Conservation (phyloP, 257 asterid genomes). For the Solanum rostratum region DNA sequence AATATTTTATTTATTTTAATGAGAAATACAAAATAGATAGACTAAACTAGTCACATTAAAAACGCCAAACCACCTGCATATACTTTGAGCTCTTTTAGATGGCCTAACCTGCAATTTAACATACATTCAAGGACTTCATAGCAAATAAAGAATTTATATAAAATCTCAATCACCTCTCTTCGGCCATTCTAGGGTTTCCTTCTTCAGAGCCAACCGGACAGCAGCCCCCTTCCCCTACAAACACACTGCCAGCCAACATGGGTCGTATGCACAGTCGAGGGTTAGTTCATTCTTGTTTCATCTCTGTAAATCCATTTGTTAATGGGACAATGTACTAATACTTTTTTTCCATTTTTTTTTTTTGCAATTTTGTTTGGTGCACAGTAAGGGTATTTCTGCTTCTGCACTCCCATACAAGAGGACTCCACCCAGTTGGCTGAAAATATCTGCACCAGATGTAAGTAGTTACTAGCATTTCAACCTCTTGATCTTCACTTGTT, state of each 20-base stretch:
- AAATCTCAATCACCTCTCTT: background rate
- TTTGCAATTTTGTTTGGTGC: background rate
- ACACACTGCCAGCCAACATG: slow-evolving; percentile 25
- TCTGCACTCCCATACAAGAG: slow-evolving; percentile 42
- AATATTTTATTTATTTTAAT: too few species aligned
- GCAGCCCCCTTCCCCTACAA: background rate
- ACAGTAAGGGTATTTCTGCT: slow-evolving; percentile 69
- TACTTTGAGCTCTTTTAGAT: background rate
- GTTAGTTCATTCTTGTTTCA: slow-evolving; percentile 4
- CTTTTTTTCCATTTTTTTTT: background rate
- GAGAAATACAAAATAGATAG: too few species aligned
- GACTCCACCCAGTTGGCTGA: slow-evolving; percentile 42
- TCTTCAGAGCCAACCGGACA: background rate
- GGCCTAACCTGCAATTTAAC: background rate
- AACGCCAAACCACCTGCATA: background rate
- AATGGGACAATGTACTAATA: background rate
- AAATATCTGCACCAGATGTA: slow-evolving; percentile 45
- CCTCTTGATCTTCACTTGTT: background rate
- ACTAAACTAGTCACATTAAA: too few species aligned
- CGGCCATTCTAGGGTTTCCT: background rate
- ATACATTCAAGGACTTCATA: background rate
- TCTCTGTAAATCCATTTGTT: background rate
- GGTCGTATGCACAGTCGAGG: slow-evolving; percentile 81
- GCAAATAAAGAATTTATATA: background rate
- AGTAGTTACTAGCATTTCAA: too few species aligned